Conservation (phyloP, 768 basidiomycete genomes). For the Mycena indigotica region DNA sequence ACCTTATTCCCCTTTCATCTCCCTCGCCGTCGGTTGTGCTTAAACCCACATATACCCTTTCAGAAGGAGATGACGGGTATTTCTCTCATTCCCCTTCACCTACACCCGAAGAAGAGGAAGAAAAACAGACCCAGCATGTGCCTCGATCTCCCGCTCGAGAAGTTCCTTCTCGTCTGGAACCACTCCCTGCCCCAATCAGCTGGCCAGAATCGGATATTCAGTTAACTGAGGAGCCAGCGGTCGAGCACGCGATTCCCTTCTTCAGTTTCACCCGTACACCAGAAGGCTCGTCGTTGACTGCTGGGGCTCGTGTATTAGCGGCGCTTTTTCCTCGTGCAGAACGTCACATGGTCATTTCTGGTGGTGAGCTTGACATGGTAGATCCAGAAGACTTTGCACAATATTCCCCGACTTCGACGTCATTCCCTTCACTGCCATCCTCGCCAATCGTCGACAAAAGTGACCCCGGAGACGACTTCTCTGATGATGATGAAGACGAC, state of each 20-base stretch:
- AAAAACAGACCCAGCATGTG: neutral
- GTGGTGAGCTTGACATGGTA: constrained; percentile 64
- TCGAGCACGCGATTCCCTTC: constrained; percentile 55
- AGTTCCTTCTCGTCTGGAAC: constrained; percentile 18
- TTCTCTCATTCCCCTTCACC: constrained; percentile 57
- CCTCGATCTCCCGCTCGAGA: constrained; percentile 7
- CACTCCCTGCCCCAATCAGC: constrained; percentile 6
- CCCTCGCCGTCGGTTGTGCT: constrained; percentile 31
- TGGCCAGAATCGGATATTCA: neutral
- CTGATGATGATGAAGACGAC: constrained; percentile 43
- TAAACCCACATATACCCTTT: constrained; percentile 26
- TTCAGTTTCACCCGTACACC: constrained; percentile 77
- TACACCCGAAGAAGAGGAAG: constrained; percentile 8
- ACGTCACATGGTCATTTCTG: constrained; percentile 74
- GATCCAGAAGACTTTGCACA: constrained; percentile 32
- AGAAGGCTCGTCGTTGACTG: constrained; percentile 77
- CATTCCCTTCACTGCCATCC: constrained; percentile 3
- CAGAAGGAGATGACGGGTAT: constrained; percentile 59
- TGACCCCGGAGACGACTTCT: constrained; percentile 24
- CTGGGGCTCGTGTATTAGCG: constrained; percentile 67
- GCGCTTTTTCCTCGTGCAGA: constrained; percentile 71
- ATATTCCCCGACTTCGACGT: neutral
- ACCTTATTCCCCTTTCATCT: constrained; percentile 50
- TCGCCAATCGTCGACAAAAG: constrained; percentile 1
- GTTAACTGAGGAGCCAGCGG: constrained; percentile 9